A percentile compares a stretch with the other conserved stretches of the same genome.
Conservation (phyloP, 169 alveolate genomes). For the Besnoitia besnoiti region DNA sequence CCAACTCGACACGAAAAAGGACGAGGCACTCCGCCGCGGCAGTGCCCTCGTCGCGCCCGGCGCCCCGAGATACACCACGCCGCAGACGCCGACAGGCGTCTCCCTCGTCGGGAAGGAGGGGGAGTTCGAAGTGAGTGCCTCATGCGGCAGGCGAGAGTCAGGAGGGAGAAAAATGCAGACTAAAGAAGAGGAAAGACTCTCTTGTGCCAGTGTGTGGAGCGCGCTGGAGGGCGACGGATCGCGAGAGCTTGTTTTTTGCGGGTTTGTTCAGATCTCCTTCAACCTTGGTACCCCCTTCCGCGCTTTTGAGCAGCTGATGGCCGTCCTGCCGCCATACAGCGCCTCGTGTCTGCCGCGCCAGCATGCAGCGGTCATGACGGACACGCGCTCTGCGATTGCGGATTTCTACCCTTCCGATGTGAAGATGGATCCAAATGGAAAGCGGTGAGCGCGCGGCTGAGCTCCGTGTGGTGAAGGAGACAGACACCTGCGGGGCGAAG, state of each 20-base stretch:
- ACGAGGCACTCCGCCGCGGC: slow-evolving; percentile 11
- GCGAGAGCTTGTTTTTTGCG: neutral
- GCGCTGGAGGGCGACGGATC: neutral
- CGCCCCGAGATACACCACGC: neutral
- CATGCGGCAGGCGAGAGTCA: neutral
- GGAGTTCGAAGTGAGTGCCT: neutral
- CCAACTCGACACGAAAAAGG: neutral
- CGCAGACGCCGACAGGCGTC: neutral
- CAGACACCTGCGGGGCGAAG: too few species aligned
- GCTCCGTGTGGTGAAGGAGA: too few species aligned
- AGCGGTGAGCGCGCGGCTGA: slow-evolving; percentile 61
- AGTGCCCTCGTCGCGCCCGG: neutral
- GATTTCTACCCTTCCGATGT: slow-evolving; percentile 88
- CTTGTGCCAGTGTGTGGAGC: neutral
- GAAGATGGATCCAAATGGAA: slow-evolving; percentile 81
- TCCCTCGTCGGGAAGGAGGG: neutral
- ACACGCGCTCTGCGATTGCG: slow-evolving; percentile 71
- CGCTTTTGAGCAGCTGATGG: slow-evolving; percentile 91
- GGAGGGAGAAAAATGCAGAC: neutral
- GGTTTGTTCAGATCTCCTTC: neutral
- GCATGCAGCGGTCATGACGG: slow-evolving; percentile 62
- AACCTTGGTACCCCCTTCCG: neutral
- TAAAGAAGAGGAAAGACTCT: neutral
- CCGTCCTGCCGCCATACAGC: slow-evolving; percentile 96
- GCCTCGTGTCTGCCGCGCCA: slow-evolving; percentile 54